phyloP scores from a whole-genome alignment of 331 rosid species.

The Ulmus americana region DNA sequence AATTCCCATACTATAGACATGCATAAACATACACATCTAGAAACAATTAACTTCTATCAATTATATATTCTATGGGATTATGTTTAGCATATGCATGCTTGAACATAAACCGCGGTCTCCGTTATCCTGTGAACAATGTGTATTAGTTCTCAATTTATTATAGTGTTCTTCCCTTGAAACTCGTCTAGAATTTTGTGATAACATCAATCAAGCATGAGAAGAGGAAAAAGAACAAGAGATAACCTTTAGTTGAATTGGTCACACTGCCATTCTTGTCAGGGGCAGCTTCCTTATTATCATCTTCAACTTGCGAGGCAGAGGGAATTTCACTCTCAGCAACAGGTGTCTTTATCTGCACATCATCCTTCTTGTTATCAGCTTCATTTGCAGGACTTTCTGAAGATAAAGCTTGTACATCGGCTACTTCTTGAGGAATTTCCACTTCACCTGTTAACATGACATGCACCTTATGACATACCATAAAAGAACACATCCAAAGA shows the following conservation, averaged over 20 bases:
- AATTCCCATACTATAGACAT: background rate
- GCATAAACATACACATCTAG: background rate
- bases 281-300: constrained; percentile 27
- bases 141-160: background rate
- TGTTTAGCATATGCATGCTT: background rate
- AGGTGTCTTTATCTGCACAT: constrained; percentile 24
- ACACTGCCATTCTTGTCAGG: constrained; percentile 23
- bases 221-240: constrained; percentile 1
- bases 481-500: constrained; percentile 1
- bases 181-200: constrained; percentile 10
- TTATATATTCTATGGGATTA: too few relatives aligned
- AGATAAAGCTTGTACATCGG: constrained; percentile 26
- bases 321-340: constrained; percentile 29
- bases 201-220: constrained; percentile 11
- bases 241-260: constrained; percentile 47
- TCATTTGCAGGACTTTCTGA: constrained; percentile 36
- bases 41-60: too few relatives aligned
- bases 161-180: background rate
- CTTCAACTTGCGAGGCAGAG: constrained; percentile 35
- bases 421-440: constrained; percentile 26
- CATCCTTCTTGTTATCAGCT: constrained; percentile 33
- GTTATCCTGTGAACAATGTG: background rate
- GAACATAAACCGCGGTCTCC: background rate
- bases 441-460: constrained; percentile 25
- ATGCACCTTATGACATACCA: constrained; percentile 15